These are phyloP conservation scores for Corymbia citriodora DNA, from an alignment of 441 rosid species.

Conservation along the genomic window DNA sequence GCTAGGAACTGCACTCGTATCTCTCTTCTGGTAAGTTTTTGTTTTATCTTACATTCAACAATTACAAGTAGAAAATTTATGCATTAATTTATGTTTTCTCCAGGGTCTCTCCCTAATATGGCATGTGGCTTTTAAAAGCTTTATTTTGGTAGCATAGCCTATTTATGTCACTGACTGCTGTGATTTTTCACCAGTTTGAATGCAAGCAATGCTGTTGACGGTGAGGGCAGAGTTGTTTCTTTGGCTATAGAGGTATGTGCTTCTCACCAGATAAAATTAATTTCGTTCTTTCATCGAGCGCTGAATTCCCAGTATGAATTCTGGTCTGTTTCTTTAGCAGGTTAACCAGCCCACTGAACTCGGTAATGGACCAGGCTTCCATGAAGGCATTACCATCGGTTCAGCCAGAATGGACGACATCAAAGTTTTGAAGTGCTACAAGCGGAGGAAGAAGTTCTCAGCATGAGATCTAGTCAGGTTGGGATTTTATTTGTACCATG, in stretches of 20 bases:
- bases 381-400: neutral
- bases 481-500: neutral
- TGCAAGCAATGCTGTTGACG: neutral
- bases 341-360: neutral
- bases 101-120: neutral
- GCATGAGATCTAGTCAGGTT: neutral
- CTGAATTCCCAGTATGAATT: neutral
- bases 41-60: neutral
- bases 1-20: neutral
- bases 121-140: neutral
- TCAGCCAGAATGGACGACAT: neutral
- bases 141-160: neutral
- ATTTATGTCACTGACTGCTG: neutral
- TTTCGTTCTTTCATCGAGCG: neutral
- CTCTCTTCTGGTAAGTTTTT: neutral
- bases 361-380: neutral
- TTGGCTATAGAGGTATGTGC: neutral
- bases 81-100: neutral
- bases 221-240: neutral
- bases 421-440: constrained; percentile 10
- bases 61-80: neutral
- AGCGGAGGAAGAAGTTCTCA: constrained; percentile 9
- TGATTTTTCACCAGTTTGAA: neutral
- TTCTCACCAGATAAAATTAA: neutral
- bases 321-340: neutral